phyloP scores from a whole-genome alignment of 148 eudicot genomes.

The Rhododendron griersonianum region DNA sequence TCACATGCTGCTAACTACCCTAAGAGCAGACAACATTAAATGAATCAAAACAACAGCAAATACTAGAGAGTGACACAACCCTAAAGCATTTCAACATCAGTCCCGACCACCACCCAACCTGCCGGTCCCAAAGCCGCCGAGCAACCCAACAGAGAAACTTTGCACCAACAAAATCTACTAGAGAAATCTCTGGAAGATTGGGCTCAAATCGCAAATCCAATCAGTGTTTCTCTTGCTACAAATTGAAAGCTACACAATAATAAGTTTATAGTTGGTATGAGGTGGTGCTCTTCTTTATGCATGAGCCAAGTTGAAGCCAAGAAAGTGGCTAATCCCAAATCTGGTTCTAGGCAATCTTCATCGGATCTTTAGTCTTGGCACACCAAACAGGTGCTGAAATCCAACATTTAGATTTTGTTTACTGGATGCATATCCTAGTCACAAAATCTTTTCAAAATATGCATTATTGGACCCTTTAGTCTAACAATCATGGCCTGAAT shows the following conservation, averaged over 20 bases:
- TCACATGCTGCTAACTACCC: too few relatives aligned
- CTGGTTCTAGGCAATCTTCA: not conserved
- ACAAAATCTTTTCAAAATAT: not conserved
- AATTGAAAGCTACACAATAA: not conserved
- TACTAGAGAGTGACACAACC: too few relatives aligned
- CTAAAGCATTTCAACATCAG: too few relatives aligned
- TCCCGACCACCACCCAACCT: too few relatives aligned
- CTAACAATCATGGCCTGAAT: not conserved
- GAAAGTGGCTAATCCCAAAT: not conserved
- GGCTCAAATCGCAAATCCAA: too few relatives aligned
- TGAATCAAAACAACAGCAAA: too few relatives aligned
- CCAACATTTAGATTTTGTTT: not conserved
- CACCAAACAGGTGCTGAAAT: not conserved
- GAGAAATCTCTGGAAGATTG: too few relatives aligned
- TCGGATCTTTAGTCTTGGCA: not conserved
- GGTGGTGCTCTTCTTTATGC: not conserved
- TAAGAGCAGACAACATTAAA: too few relatives aligned
- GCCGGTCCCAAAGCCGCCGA: too few relatives aligned
- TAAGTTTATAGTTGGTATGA: not conserved
- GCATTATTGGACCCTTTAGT: not conserved
- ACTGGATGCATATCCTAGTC: not conserved
- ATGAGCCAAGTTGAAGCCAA: not conserved
- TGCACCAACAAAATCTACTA: too few relatives aligned
- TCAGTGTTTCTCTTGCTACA: not conserved
- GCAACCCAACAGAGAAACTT: too few relatives aligned